Conservation (phyloP, 441 rosid species). For the Kokia cookei region DNA sequence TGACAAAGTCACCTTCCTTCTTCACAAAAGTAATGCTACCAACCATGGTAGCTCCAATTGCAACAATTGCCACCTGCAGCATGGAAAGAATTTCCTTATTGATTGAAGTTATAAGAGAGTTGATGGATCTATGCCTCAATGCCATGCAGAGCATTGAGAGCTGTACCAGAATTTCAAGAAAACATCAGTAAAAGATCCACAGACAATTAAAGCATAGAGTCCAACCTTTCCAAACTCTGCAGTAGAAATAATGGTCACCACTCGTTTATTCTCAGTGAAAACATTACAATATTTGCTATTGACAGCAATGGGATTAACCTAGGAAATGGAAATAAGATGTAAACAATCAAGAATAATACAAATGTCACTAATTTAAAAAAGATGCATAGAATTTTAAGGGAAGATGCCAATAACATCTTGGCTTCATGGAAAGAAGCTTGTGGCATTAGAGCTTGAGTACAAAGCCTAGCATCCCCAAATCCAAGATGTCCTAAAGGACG, state of each 20-base stretch:
- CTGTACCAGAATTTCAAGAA: not conserved
- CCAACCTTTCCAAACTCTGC: conserved; percentile 79
- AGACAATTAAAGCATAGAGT: conserved; percentile 1
- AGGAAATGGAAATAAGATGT: conserved; percentile 2
- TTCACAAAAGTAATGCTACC: conserved; percentile 76
- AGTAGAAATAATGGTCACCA: conserved; percentile 64
- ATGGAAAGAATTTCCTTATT: not conserved
- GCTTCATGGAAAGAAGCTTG: not conserved
- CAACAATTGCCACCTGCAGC: conserved; percentile 86
- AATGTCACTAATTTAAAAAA: not conserved
- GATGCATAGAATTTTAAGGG: not conserved
- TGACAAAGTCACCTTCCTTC: conserved; percentile 54
- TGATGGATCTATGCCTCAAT: not conserved
- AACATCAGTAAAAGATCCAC: not conserved
- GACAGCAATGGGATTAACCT: conserved; percentile 97
- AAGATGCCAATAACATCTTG: not conserved
- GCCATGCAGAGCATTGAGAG: not conserved
- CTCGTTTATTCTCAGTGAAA: conserved; percentile 86
- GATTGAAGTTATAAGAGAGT: not conserved
- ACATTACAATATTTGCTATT: conserved; percentile 94
- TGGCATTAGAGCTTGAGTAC: not conserved
- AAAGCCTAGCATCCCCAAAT: not conserved
- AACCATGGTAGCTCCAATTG: conserved; percentile 97
- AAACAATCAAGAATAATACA: not conserved
- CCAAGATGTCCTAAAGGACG: not conserved